A percentile compares a stretch with the other conserved stretches of the same genome.
Evolutionary conservation across 2,329 filamentous ascomycete species (phyloP).

Genomic region (Venturia effusa): DNA sequence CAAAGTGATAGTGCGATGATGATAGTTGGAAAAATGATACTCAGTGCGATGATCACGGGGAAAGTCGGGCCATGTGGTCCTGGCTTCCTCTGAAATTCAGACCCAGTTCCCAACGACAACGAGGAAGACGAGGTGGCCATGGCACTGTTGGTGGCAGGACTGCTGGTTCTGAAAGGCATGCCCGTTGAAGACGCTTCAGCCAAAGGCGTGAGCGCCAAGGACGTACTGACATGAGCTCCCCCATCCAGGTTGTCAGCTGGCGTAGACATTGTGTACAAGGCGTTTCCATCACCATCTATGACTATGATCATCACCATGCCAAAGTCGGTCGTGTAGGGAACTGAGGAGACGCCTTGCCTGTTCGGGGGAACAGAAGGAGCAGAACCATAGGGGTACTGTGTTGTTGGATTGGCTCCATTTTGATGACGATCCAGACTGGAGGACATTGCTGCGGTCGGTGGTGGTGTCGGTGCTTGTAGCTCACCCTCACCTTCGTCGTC

Average conservation of each 20-base stretch:
- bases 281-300: neutral
- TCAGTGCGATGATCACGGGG: neutral
- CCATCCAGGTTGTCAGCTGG: neutral
- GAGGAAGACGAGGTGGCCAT: neutral
- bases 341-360: neutral
- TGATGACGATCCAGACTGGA: neutral
- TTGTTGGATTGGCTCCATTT: neutral
- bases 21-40: slow-evolving; percentile 5
- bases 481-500: neutral
- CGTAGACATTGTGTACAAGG: neutral
- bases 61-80: neutral
- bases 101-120: neutral
- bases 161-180: neutral
- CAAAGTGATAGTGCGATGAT: neutral
- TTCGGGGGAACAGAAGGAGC: neutral
- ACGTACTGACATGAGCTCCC: neutral
- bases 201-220: neutral
- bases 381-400: neutral
- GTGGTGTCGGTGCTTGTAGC: neutral
- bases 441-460: neutral
- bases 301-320: neutral
- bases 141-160: neutral
- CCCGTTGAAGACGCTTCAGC: neutral
- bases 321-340: neutral
- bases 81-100: neutral